phyloP scores from a whole-genome alignment of 1,284 basidiomycete genomes.

The Anthracocystis walkeri region DNA sequence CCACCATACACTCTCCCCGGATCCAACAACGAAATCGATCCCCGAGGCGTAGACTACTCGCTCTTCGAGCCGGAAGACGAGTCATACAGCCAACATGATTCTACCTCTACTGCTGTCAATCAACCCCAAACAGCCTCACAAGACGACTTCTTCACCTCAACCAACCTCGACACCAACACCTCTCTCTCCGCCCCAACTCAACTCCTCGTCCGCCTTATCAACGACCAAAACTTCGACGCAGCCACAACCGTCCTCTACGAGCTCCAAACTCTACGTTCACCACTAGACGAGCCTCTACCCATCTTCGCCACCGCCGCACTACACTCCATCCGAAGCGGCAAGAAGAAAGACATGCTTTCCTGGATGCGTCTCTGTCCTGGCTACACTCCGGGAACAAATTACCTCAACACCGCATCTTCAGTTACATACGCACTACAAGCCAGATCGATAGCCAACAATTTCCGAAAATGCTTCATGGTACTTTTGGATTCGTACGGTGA shows the following conservation, averaged over 20 bases:
- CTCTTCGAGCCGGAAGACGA: conserved; percentile 55
- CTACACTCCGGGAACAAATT: conserved; percentile 8
- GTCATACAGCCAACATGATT: conserved; percentile 17
- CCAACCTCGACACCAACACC: background rate
- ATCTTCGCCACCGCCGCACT: conserved; percentile 40
- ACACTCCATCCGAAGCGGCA: conserved; percentile 29
- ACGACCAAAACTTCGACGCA: conserved; percentile 27
- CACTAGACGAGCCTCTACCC: conserved; percentile 18
- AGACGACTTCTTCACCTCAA: background rate
- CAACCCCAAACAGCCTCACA: background rate
- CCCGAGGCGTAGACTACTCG: conserved; percentile 57
- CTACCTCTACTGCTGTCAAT: background rate
- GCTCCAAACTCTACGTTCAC: conserved; percentile 23
- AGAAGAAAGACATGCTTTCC: conserved; percentile 28
- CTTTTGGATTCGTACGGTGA: conserved; percentile 35
- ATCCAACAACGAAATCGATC: conserved; percentile 60
- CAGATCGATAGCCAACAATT: conserved; percentile 7
- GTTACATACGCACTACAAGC: background rate
- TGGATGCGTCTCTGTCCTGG: conserved; percentile 53
- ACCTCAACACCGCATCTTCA: conserved; percentile 14
- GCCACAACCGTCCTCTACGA: conserved; percentile 42
- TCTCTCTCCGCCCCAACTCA: conserved; percentile 22
- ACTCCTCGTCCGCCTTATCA: conserved; percentile 43
- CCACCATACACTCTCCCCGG: conserved; percentile 35
- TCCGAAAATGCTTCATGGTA: conserved; percentile 35